Evolutionary conservation across 2,329 filamentous ascomycete species (phyloP).

Genomic region (Fusarium sterilihyphosum): DNA sequence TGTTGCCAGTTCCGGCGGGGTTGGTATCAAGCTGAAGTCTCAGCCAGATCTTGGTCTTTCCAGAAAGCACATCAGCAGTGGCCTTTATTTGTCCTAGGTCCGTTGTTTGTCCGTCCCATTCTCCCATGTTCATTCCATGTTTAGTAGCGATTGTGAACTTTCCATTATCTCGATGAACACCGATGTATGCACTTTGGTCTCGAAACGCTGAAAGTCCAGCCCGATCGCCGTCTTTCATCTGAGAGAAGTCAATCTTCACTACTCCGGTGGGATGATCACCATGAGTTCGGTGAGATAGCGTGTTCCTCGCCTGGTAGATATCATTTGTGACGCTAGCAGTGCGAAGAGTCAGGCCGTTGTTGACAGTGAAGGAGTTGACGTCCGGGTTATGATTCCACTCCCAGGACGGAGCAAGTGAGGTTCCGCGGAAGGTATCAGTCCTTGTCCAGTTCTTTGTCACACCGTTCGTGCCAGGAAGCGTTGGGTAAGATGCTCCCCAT

Average conservation of each 20-base stretch:
- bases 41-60: conserved; percentile 37
- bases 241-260: conserved; percentile 58
- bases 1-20: conserved; percentile 32
- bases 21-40: conserved; percentile 38
- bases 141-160: conserved; percentile 47
- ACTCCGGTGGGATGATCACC: conserved; percentile 59
- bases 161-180: conserved; percentile 50
- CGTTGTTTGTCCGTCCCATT: conserved; percentile 36
- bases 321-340: conserved; percentile 64
- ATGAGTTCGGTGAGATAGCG: conserved; percentile 57
- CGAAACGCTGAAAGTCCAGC: conserved; percentile 64
- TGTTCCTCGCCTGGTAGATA: conserved; percentile 59
- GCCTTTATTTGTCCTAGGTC: conserved; percentile 31
- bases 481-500: conserved; percentile 59
- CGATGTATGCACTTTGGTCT: conserved; percentile 63
- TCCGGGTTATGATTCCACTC: conserved; percentile 74
- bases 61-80: conserved; percentile 31
- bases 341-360: conserved; percentile 56
- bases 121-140: conserved; percentile 52
- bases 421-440: conserved; percentile 57
- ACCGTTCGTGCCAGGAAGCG: conserved; percentile 37
- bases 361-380: conserved; percentile 54
- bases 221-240: conserved; percentile 62
- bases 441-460: conserved; percentile 45
- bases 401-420: conserved; percentile 57